Conservation (phyloP, 768 basidiomycete genomes). For the Mycena indigotica region DNA sequence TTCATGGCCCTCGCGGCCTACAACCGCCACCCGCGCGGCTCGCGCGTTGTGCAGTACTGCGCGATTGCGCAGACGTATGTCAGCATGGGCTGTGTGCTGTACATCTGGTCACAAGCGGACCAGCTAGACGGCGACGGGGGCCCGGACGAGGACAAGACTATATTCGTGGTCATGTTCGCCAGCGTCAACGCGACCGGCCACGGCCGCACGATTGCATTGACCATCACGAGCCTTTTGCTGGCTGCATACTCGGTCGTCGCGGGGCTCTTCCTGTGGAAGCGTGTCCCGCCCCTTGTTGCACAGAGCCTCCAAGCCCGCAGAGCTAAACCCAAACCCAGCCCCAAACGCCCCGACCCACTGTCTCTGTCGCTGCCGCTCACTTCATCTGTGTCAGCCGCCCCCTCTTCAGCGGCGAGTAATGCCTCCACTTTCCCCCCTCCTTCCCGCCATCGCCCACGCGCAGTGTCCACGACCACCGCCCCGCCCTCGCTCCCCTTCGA, state of each 20-base stretch:
- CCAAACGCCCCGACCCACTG: neutral
- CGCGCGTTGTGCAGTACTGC: slow-evolving; percentile 21
- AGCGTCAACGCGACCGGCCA: slow-evolving; percentile 1
- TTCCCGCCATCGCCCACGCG: neutral
- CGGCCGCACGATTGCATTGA: slow-evolving; percentile 12
- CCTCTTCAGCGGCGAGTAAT: neutral
- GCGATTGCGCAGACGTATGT: slow-evolving; percentile 28
- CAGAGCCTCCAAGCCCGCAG: neutral
- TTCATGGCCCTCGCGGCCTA: slow-evolving; percentile 31
- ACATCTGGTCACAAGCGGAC: slow-evolving; percentile 17
- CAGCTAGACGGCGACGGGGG: slow-evolving; percentile 1
- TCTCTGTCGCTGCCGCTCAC: neutral
- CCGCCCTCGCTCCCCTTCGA: slow-evolving; percentile 14
- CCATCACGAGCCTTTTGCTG: slow-evolving; percentile 5
- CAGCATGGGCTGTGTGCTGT: slow-evolving; percentile 22
- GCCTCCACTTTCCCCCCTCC: neutral
- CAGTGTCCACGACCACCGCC: neutral
- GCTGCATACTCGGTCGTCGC: slow-evolving; percentile 12
- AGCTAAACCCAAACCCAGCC: neutral
- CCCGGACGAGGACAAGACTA: neutral
- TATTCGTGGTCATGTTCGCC: slow-evolving; percentile 14
- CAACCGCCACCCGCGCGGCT: slow-evolving; percentile 23
- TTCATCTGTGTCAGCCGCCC: neutral
- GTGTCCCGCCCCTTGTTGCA: neutral
- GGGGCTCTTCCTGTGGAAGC: slow-evolving; percentile 4